phyloP scores from a whole-genome alignment of 352 stramenopile species.

The Globisporangium nagaii region DNA sequence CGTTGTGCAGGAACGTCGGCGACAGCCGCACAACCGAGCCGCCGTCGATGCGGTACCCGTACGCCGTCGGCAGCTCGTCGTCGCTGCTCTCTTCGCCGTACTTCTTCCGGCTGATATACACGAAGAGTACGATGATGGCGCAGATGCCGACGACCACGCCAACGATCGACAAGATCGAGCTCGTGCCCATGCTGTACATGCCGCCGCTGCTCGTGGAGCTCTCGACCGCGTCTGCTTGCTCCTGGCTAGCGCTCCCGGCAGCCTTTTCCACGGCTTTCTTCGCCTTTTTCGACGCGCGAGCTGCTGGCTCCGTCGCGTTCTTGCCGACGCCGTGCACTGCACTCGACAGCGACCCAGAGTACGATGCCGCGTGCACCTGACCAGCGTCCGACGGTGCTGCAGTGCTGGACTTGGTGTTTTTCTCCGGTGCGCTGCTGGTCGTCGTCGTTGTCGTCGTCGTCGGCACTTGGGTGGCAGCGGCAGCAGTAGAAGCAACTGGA shows the following conservation, averaged over 20 bases:
- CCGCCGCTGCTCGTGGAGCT: slow-evolving; percentile 37
- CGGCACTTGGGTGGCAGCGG: neutral
- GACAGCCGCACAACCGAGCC: slow-evolving; percentile 42
- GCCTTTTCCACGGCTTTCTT: slow-evolving; percentile 4
- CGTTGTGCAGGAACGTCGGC: slow-evolving; percentile 45
- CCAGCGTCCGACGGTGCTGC: neutral
- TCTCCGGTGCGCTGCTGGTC: neutral
- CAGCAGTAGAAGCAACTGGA: neutral
- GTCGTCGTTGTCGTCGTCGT: too few species aligned
- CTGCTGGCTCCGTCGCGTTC: slow-evolving; percentile 1
- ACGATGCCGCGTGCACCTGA: slow-evolving; percentile 8
- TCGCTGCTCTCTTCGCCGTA: slow-evolving; percentile 42
- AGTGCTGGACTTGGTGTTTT: neutral
- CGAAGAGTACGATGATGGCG: slow-evolving; percentile 50
- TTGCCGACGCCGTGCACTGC: slow-evolving; percentile 9
- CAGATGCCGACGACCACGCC: slow-evolving; percentile 61
- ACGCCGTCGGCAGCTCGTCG: slow-evolving; percentile 32
- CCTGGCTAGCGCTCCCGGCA: slow-evolving; percentile 4
- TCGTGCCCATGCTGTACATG: slow-evolving; percentile 49
- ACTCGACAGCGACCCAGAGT: slow-evolving; percentile 3
- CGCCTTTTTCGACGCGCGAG: neutral
- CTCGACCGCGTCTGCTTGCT: slow-evolving; percentile 27
- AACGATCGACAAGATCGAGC: slow-evolving; percentile 68
- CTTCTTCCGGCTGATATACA: slow-evolving; percentile 54
- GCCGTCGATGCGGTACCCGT: slow-evolving; percentile 39